phyloP scores from a whole-genome alignment of 169 alveolate species.

The Babesia sp. region DNA sequence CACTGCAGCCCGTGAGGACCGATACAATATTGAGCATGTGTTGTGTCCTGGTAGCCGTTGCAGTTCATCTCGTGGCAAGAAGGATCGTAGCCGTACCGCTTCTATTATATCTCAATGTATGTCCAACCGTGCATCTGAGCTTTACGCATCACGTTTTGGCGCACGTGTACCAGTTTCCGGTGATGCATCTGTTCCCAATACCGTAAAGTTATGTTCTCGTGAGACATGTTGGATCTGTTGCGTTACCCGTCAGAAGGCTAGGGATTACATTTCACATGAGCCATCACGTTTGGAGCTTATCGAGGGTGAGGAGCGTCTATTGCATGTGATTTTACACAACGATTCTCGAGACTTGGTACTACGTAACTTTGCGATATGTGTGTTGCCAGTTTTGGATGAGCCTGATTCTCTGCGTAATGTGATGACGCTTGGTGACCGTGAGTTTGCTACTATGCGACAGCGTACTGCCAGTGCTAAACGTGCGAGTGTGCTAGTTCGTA shows the following conservation, averaged over 20 bases:
- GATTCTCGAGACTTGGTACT: conserved; percentile 1
- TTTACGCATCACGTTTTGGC: background rate
- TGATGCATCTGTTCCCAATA: conserved; percentile 28
- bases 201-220: conserved; percentile 4
- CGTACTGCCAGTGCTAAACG: background rate
- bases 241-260: conserved; percentile 7
- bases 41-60: background rate
- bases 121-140: background rate
- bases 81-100: background rate
- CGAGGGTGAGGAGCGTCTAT: conserved; percentile 27
- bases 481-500: background rate
- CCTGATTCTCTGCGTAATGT: background rate
- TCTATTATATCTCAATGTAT: conserved; percentile 1
- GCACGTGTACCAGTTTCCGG: background rate
- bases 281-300: background rate
- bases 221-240: conserved; percentile 23
- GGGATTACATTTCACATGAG: background rate
- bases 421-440: conserved; percentile 30
- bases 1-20: background rate
- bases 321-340: conserved; percentile 26
- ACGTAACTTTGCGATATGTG: conserved; percentile 3
- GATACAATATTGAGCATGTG: background rate
- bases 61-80: background rate
- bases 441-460: conserved; percentile 12
- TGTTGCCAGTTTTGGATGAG: conserved; percentile 31